Conservation (phyloP, 106 monocot species). For the Gastrodia elata region DNA sequence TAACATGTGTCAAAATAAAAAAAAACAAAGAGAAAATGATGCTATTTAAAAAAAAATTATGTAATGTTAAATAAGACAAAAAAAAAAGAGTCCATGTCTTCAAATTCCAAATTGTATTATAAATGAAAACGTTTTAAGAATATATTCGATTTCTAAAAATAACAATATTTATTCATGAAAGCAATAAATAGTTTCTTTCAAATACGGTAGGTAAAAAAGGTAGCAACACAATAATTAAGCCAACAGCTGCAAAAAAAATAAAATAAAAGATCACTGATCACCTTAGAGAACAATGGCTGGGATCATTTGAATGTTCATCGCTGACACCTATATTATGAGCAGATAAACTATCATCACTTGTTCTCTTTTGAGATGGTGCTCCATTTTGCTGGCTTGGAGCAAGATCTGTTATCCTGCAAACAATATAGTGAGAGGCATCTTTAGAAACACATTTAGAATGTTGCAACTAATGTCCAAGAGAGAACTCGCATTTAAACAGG, state of each 20-base stretch:
- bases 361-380: conserved; percentile 25
- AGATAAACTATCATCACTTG: conserved; percentile 14
- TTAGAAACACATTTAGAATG: background rate
- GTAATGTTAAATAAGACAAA: background rate
- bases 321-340: conserved; percentile 19
- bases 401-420: conserved; percentile 42
- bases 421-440: conserved; percentile 1
- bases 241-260: background rate
- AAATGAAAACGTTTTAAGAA: background rate
- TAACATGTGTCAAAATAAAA: background rate
- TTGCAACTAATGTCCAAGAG: conserved; percentile 1
- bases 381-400: conserved; percentile 36
- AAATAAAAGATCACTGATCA: conserved; percentile 6
- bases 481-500: background rate
- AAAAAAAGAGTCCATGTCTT: background rate
- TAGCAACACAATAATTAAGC: background rate
- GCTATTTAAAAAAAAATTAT: background rate
- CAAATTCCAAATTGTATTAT: background rate
- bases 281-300: conserved; percentile 33
- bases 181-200: background rate
- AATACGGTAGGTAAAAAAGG: background rate
- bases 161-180: background rate
- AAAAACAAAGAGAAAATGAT: background rate
- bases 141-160: background rate
- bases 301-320: conserved; percentile 25